Conservation (phyloP, 306 rosid genomes). For the Corylus heterophylla region DNA sequence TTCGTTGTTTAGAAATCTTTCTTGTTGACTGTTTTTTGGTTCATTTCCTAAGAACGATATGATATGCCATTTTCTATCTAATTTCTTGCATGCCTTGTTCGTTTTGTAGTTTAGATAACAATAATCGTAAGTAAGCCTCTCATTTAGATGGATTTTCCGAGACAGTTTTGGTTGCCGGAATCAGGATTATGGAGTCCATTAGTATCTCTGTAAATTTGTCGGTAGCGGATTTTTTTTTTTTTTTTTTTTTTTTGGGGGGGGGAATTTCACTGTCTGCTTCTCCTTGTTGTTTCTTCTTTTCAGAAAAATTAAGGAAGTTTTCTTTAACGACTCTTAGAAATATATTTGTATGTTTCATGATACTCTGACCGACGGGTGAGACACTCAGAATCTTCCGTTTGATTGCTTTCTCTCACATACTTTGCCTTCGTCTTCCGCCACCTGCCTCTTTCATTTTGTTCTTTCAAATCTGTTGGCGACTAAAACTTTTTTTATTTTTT, state of each 20-base stretch:
- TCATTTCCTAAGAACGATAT: not conserved
- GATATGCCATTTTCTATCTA: not conserved
- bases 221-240: not conserved
- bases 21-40: not conserved
- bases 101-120: not conserved
- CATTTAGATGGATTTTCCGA: not conserved
- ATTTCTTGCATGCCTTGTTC: not conserved
- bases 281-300: no score
- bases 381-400: not conserved
- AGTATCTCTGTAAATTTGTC: not conserved
- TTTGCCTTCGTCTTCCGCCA: not conserved
- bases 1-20: not conserved
- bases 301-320: not conserved
- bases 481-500: no score
- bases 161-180: not conserved
- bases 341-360: not conserved
- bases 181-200: not conserved
- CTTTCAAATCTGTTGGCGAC: no score
- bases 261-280: no score
- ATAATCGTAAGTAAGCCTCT: not conserved
- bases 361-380: not conserved
- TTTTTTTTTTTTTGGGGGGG: no score
- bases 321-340: not conserved
- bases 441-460: no score
- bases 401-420: not conserved